Evolutionary conservation across 345 rosid species (phyloP).

Genomic region (thale cress (Arabidopsis thaliana)): TAIR10.1 NC_003070.9:18320001-18320500

Average conservation of each 20-base stretch:
- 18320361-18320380: slow-evolving; percentile 17
- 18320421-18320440: slow-evolving; percentile 1
- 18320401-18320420: slow-evolving; percentile 15
- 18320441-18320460: background rate
- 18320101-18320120: slow-evolving; percentile 25
- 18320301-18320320: slow-evolving; percentile 21
- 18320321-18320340: slow-evolving; percentile 2
- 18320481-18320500: background rate
- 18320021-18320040: slow-evolving; percentile 50
- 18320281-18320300: background rate
- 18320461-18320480: background rate
- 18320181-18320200: slow-evolving; percentile 4
- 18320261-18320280: slow-evolving; percentile 27
- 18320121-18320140: slow-evolving; percentile 51
- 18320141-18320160: slow-evolving; percentile 55
- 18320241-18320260: background rate
- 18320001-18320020: slow-evolving; percentile 44
- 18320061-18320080: slow-evolving; percentile 29
- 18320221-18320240: background rate
- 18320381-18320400: slow-evolving; percentile 13
- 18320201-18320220: slow-evolving; percentile 22
- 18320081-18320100: slow-evolving; percentile 48
- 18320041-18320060: slow-evolving; percentile 34
- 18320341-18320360: slow-evolving; percentile 31
- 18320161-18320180: slow-evolving; percentile 4